Evolutionary conservation across 2,329 filamentous ascomycete species (phyloP).

Genomic region (Domatiomyces globalis): DNA sequence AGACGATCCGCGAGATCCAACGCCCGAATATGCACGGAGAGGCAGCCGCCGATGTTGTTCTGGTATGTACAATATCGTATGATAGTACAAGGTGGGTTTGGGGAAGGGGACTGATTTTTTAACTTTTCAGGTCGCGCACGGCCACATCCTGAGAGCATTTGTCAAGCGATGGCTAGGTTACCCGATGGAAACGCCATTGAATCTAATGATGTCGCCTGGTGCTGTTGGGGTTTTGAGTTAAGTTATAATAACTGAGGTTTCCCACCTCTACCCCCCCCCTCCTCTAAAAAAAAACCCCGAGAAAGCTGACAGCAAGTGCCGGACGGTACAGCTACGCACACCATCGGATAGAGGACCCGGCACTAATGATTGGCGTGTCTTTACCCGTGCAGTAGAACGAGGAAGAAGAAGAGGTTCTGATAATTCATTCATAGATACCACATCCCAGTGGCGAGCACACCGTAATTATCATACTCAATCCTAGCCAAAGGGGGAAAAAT

Average conservation of each 20-base stretch:
- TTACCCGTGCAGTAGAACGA: not conserved
- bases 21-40: slow-evolving; percentile 11
- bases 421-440: too few relatives aligned
- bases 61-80: slow-evolving; percentile 2
- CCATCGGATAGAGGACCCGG: not conserved
- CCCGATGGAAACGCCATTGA: slow-evolving; percentile 40
- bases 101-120: not conserved
- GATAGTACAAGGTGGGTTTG: too few relatives aligned
- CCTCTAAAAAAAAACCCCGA: not conserved
- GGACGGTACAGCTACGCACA: not conserved
- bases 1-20: slow-evolving; percentile 29
- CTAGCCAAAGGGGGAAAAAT: too few relatives aligned
- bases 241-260: too few relatives aligned
- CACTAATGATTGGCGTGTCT: not conserved
- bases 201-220: slow-evolving; percentile 37
- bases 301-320: not conserved
- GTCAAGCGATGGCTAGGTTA: slow-evolving; percentile 36
- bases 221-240: not conserved
- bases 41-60: slow-evolving; percentile 7
- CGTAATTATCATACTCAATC: too few relatives aligned
- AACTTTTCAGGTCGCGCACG: slow-evolving; percentile 27
- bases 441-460: too few relatives aligned
- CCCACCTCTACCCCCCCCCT: too few relatives aligned
- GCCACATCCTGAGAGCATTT: slow-evolving; percentile 34
- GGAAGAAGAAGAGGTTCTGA: not conserved